Evolutionary conservation across 805 yeast species (phyloP).

Genomic region (Lachancea nothofagi): DNA sequence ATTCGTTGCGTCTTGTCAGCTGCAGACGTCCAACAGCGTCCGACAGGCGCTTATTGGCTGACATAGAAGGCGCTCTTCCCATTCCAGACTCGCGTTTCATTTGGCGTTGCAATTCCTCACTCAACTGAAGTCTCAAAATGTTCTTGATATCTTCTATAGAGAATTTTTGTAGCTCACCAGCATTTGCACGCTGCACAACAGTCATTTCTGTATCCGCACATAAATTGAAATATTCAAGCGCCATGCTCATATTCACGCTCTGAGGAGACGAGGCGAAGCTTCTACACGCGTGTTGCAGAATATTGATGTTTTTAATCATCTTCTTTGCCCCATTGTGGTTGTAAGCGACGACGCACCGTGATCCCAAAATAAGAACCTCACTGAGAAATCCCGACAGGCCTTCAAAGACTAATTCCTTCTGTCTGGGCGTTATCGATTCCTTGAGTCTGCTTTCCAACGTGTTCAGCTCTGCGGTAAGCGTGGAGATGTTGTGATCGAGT

Average conservation of each 20-base stretch:
- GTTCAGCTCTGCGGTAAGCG: constrained; percentile 24
- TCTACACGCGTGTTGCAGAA: constrained; percentile 29
- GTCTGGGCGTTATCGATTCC: constrained; percentile 17
- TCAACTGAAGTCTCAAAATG: constrained; percentile 28
- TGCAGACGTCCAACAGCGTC: constrained; percentile 25
- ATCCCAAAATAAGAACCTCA: constrained; percentile 23
- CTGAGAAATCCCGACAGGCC: constrained; percentile 26
- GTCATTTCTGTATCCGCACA: constrained; percentile 22
- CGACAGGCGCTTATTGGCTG: constrained; percentile 25
- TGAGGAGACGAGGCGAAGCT: constrained; percentile 20
- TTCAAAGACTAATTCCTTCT: constrained; percentile 19
- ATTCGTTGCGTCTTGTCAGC: constrained; percentile 1
- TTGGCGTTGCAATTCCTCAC: constrained; percentile 27
- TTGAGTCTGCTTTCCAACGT: constrained; percentile 26
- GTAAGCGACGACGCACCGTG: constrained; percentile 22
- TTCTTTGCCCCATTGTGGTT: constrained; percentile 31
- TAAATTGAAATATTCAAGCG: constrained; percentile 21
- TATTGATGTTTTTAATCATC: constrained; percentile 28
- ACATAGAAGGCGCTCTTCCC: constrained; percentile 18
- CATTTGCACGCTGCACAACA: constrained; percentile 18
- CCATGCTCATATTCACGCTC: constrained; percentile 20
- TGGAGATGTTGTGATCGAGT: constrained; percentile 25
- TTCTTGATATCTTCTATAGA: constrained; percentile 22
- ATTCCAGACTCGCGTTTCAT: constrained; percentile 16
- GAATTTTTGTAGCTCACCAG: constrained; percentile 16